A percentile compares a stretch with the other conserved stretches of the same genome.
phyloP scores from a whole-genome alignment of 2,329 filamentous ascomycete genomes.

The Chrysoporthe puriensis region DNA sequence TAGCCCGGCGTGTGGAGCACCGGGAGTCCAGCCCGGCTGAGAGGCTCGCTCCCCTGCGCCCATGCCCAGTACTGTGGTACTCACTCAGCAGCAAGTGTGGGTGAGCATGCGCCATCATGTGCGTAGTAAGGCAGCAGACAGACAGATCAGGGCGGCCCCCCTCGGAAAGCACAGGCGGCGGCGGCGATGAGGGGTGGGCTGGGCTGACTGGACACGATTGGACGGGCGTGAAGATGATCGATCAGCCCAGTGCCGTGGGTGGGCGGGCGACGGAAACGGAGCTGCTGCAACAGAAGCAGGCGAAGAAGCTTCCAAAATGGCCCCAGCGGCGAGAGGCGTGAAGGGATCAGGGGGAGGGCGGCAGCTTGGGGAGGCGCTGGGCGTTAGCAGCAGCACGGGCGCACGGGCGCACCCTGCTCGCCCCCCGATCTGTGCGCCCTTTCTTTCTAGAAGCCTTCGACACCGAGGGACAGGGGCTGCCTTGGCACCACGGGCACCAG shows the following conservation, averaged over 20 bases:
- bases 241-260: background rate
- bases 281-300: conserved; percentile 30
- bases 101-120: too few relatives aligned
- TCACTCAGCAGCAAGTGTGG: background rate
- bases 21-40: background rate
- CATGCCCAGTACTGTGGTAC: background rate
- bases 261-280: conserved; percentile 21
- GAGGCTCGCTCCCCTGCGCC: too few relatives aligned
- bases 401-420: too few relatives aligned
- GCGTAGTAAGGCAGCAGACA: too few relatives aligned
- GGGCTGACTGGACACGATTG: too few relatives aligned
- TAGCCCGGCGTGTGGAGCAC: background rate
- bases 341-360: conserved; percentile 16
- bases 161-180: background rate
- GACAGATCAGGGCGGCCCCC: background rate
- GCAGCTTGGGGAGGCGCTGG: background rate
- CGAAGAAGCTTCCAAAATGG: conserved; percentile 26
- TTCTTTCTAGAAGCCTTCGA: conserved; percentile 30
- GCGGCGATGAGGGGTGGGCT: too few relatives aligned
- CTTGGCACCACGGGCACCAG: conserved; percentile 2
- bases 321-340: background rate
- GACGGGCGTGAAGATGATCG: background rate
- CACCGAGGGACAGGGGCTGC: conserved; percentile 19
- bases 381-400: too few relatives aligned
- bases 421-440: conserved; percentile 19